phyloP scores from a whole-genome alignment of 1,284 basidiomycete genomes.

The Gymnopus androsaceus region DNA sequence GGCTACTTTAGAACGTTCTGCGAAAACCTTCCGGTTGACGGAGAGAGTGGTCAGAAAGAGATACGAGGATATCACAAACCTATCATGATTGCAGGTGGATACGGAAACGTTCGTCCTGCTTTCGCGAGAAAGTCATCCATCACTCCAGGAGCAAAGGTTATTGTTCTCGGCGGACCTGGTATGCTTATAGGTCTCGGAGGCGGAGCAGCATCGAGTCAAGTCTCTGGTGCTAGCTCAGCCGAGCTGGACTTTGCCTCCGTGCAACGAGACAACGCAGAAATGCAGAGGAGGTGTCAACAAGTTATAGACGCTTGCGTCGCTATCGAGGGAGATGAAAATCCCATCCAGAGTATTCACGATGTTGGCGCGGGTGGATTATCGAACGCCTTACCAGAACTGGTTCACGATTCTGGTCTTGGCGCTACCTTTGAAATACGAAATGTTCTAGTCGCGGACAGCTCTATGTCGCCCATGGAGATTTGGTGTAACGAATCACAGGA shows the following conservation, averaged over 20 bases:
- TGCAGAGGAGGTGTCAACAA: constrained; percentile 96
- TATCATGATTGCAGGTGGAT: constrained; percentile 98
- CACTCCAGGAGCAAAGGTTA: constrained; percentile 78
- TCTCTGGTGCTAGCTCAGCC: constrained; percentile 84
- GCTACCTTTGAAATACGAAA: constrained; percentile 95
- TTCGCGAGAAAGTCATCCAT: constrained; percentile 82
- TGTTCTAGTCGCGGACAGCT: constrained; percentile 87
- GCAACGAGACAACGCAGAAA: constrained; percentile 97
- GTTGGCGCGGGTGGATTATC: constrained; percentile 97
- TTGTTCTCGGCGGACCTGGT: constrained; percentile 96
- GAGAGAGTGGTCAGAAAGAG: constrained; percentile 43
- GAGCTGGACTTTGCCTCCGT: constrained; percentile 98
- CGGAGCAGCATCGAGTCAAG: constrained; percentile 93
- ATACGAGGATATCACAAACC: constrained; percentile 99
- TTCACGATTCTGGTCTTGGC: constrained; percentile 91
- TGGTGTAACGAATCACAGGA: constrained; percentile 99
- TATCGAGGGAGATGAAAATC: constrained; percentile 50
- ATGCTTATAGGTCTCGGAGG: constrained; percentile 97
- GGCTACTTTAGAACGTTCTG: constrained; percentile 92
- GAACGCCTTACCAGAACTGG: constrained; percentile 95
- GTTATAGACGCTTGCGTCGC: constrained; percentile 91
- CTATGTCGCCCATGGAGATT: constrained; percentile 99
- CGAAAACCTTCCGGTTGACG: constrained; percentile 62
- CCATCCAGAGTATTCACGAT: constrained; percentile 96
- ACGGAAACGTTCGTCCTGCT: constrained; percentile 87